These are phyloP conservation scores for Blumeria graminis DNA, from an alignment of 2,329 filamentous ascomycete species.

Conservation along the genomic window DNA sequence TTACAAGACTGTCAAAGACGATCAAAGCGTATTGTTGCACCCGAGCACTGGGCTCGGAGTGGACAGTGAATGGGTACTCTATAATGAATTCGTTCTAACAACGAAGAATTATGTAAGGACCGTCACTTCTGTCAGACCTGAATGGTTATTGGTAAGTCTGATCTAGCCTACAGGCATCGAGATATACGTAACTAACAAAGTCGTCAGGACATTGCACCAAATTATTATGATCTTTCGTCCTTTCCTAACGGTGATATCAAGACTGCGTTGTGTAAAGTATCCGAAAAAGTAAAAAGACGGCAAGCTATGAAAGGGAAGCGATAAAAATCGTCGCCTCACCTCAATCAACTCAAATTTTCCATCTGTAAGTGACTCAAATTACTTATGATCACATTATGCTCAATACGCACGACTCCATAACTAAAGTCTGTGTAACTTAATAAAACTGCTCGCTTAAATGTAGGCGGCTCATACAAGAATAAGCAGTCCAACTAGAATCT, in stretches of 20 bases:
- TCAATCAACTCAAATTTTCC: no score
- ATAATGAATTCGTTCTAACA: conserved; percentile 95
- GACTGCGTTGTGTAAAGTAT: conserved; percentile 31
- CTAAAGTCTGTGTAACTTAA: no score
- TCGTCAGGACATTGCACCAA: conserved; percentile 69
- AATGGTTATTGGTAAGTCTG: conserved; percentile 62
- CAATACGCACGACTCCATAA: no score
- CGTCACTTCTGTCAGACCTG: conserved; percentile 72
- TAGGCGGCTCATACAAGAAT: no score
- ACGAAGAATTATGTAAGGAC: conserved; percentile 96
- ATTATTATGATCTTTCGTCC: conserved; percentile 65
- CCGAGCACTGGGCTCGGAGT: conserved; percentile 73
- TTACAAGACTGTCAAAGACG: conserved; percentile 90
- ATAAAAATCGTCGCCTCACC: background rate
- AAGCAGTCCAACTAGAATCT: no score
- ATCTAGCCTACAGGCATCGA: background rate
- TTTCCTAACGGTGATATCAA: conserved; percentile 79
- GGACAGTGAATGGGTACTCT: conserved; percentile 89
- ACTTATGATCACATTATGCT: no score
- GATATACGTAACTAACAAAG: conserved; percentile 13
- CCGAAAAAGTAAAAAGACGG: conserved; percentile 35
- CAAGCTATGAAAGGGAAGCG: conserved; percentile 11
- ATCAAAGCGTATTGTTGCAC: conserved; percentile 80
- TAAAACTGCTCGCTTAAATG: no score
- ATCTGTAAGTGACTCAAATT: no score